Conservation (phyloP, 2,329 filamentous ascomycete species). For the Sporothrix euskadiensis region DNA sequence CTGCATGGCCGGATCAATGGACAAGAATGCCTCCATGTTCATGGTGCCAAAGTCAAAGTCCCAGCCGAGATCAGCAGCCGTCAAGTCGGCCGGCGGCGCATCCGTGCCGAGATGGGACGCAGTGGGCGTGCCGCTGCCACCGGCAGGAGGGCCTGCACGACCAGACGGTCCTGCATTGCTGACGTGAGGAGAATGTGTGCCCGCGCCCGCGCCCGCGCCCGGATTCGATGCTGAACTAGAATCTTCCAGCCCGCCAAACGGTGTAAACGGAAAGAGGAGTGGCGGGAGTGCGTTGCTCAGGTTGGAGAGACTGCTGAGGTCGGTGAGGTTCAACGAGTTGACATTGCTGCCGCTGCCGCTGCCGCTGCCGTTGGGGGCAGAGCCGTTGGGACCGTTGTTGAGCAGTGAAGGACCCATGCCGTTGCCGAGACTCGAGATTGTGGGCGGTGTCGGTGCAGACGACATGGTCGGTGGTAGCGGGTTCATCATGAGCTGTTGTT, state of each 20-base stretch:
- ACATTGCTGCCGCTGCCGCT: background rate
- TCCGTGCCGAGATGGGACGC: background rate
- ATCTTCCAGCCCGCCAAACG: slow-evolving; percentile 25
- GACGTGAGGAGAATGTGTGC: background rate
- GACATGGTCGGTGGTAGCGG: background rate
- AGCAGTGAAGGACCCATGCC: background rate
- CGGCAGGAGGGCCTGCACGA: background rate
- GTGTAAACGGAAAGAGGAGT: slow-evolving; percentile 25
- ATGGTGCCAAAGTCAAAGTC: slow-evolving; percentile 33
- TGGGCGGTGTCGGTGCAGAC: background rate
- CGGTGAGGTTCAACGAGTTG: background rate
- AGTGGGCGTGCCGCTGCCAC: background rate
- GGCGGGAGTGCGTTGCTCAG: slow-evolving; percentile 25
- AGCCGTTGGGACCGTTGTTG: background rate
- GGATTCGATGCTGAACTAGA: background rate
- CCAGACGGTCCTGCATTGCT: background rate
- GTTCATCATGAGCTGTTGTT: background rate
- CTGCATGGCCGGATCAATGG: slow-evolving; percentile 29
- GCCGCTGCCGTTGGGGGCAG: background rate
- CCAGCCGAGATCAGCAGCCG: slow-evolving; percentile 31
- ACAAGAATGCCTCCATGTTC: slow-evolving; percentile 33
- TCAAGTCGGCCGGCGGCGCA: slow-evolving; percentile 26
- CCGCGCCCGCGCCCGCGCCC: background rate
- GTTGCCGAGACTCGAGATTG: background rate
- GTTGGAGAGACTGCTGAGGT: slow-evolving; percentile 14